Base-by-base conservation (phyloP, 2,329 filamentous ascomycete species). In the Clarireedia paspali region DNA sequence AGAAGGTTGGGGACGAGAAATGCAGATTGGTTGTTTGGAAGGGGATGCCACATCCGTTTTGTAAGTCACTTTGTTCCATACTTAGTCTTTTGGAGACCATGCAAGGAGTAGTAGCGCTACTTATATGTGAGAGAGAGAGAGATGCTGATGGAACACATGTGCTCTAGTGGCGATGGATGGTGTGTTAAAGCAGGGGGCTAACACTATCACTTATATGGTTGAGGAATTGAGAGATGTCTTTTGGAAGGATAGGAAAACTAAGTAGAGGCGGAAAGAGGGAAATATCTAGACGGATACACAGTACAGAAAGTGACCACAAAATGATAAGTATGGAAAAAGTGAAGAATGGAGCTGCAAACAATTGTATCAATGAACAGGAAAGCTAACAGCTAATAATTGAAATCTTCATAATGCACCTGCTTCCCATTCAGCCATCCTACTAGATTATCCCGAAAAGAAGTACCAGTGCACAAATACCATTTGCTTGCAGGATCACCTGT, bases 381-480 rank as follows among this genome's bases (percentile, higher is more conserved):
- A 24, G 6, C 23, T 20, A 40, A 4, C 14, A 26, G 39, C 56
- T 55, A 68, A 54, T 68, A 69, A 56, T 65, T 75, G 62, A 81
- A 81, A 59, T 78, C 75, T 58, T 81, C 79, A 64, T 74, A 79
- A 5, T 74, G 47, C 3, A 78, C 69, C 20, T 72, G 70, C 57
- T 72, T 71, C 5, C 73, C 76, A 15, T 68, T 60, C 50, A 81
- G 60, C 78, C 79, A 82, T 7, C 66, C 63, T 54, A 76, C 53
- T 17, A 84, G 62, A 17, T 71, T 64, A 51, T 74, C 75, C 56
- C 78, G 74, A 63, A 87, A 68, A 9, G 62, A 61, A 20, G 73
- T 71, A 0, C 78, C 76, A 0, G 80, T 78, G 67, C 84, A 87
- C 5, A 86, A 59, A 70, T 84, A 86, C 77, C 80, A 86, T 46